Conservation (phyloP, 1,284 basidiomycete species). For the Ustilago cynodontis region DNA sequence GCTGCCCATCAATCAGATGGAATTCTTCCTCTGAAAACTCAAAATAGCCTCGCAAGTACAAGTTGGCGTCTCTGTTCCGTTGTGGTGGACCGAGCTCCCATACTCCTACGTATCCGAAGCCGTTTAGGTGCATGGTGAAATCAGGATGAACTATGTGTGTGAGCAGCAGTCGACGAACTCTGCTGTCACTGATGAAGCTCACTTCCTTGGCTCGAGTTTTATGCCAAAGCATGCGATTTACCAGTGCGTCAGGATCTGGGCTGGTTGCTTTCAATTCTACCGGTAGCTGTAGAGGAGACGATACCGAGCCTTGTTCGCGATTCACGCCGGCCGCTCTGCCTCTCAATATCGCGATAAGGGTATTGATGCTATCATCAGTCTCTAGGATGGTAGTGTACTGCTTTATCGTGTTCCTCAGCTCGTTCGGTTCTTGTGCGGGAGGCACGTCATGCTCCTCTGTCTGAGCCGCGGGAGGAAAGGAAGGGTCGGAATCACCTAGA, state of each 20-base stretch:
- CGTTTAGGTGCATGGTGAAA: background rate
- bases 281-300: background rate
- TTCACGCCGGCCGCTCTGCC: background rate
- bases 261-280: background rate
- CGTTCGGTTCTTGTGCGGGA: background rate
- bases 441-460: background rate
- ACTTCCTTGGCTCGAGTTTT: conserved; percentile 4
- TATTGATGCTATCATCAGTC: background rate
- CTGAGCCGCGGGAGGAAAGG: too few relatives aligned
- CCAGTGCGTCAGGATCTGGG: background rate
- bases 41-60: conserved; percentile 15
- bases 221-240: conserved; percentile 11
- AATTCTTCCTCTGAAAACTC: background rate
- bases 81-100: conserved; percentile 7
- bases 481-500: too few relatives aligned
- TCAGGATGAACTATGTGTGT: background rate
- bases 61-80: background rate
- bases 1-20: background rate
- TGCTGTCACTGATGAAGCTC: background rate
- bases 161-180: background rate
- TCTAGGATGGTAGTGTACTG: background rate
- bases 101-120: background rate
- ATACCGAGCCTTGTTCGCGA: background rate
- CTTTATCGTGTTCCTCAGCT: background rate
- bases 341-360: background rate